A percentile compares a stretch with the other conserved stretches of the same genome.
phyloP scores from a whole-genome alignment of 2,329 filamentous ascomycete genomes.

The Fusarium sp. region DNA sequence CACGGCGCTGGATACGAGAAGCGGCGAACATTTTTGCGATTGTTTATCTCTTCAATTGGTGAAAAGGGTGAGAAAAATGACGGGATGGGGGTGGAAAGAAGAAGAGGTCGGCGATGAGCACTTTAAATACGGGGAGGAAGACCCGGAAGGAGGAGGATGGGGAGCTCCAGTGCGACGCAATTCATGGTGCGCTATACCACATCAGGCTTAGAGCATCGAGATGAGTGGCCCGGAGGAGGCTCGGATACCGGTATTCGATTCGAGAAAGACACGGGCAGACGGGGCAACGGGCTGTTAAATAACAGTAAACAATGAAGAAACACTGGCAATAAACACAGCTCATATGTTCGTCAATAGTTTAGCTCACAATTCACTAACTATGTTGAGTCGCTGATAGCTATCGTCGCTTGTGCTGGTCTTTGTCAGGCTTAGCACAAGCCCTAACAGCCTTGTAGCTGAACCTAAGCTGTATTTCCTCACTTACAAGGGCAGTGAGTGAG shows the following conservation, averaged over 20 bases:
- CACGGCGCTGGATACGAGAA: conserved; percentile 78
- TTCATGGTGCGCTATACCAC: conserved; percentile 16
- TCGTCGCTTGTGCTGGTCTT: not conserved
- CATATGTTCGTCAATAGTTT: not conserved
- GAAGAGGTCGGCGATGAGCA: conserved; percentile 43
- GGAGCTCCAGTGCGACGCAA: conserved; percentile 34
- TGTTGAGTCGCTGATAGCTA: not conserved
- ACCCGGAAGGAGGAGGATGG: conserved; percentile 36
- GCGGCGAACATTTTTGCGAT: conserved; percentile 77
- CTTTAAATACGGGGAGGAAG: conserved; percentile 45
- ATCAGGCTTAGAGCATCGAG: conserved; percentile 25
- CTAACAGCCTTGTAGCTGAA: not conserved
- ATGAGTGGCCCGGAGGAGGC: conserved; percentile 42
- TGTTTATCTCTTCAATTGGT: conserved; percentile 41
- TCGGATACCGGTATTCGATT: conserved; percentile 39
- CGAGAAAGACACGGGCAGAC: conserved; percentile 28
- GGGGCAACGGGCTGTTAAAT: conserved; percentile 25
- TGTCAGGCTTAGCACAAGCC: not conserved
- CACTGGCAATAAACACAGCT: not conserved
- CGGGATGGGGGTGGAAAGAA: conserved; percentile 39
- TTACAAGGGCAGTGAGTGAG: not conserved
- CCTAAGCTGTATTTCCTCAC: not conserved
- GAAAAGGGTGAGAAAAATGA: conserved; percentile 43
- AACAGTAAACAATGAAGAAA: not conserved
- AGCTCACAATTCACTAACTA: not conserved